These are phyloP conservation scores for Lentinula detonsa DNA, from an alignment of 768 basidiomycete genomes.

Conservation along the genomic window DNA sequence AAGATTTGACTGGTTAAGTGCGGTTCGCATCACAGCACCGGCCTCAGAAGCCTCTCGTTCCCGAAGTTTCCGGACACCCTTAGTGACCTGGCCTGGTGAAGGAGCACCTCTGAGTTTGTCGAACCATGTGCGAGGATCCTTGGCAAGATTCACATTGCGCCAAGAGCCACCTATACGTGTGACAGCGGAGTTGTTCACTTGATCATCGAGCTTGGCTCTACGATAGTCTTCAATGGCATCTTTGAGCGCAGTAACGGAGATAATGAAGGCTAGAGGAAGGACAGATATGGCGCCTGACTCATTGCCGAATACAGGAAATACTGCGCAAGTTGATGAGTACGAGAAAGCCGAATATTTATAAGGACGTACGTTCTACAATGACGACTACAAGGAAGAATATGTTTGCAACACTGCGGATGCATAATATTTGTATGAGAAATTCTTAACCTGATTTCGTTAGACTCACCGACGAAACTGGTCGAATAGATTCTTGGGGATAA, in stretches of 20 bases:
- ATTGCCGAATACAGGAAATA: constrained; percentile 90
- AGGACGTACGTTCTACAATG: constrained; percentile 62
- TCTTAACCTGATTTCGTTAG: neutral
- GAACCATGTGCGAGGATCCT: constrained; percentile 69
- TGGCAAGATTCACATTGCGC: constrained; percentile 85
- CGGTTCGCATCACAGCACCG: constrained; percentile 54
- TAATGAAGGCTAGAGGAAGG: constrained; percentile 82
- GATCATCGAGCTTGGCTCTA: constrained; percentile 80
- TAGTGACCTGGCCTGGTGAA: constrained; percentile 68
- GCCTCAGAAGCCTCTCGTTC: constrained; percentile 67
- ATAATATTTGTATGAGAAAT: constrained; percentile 1
- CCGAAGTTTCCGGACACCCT: constrained; percentile 80
- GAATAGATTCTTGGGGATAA: constrained; percentile 89
- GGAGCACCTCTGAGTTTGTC: constrained; percentile 70
- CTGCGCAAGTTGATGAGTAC: constrained; percentile 25
- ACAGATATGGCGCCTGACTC: constrained; percentile 76
- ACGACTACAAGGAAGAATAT: constrained; percentile 87
- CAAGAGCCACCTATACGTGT: constrained; percentile 81
- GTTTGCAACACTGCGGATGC: constrained; percentile 66
- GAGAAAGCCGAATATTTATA: neutral
- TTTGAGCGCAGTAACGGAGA: constrained; percentile 87
- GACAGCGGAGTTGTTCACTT: constrained; percentile 91
- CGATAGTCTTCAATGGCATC: constrained; percentile 96
- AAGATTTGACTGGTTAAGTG: constrained; percentile 42
- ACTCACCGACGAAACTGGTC: constrained; percentile 88